phyloP scores from a whole-genome alignment of 306 rosid genomes.

The Prunus davidiana region DNA sequence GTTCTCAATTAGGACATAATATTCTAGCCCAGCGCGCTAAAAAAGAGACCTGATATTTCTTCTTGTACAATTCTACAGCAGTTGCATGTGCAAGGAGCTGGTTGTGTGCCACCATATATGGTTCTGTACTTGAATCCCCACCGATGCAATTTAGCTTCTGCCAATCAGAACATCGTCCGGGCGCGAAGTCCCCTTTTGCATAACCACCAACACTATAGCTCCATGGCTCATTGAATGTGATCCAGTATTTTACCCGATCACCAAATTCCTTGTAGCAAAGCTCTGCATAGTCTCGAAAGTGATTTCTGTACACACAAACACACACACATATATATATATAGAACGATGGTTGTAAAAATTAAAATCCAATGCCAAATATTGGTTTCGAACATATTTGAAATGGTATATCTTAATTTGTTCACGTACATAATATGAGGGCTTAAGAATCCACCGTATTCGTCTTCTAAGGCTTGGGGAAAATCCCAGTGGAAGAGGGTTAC shows the following conservation, averaged over 20 bases:
- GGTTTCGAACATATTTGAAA: background rate
- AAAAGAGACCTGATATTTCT: conserved; percentile 52
- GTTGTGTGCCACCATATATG: conserved; percentile 56
- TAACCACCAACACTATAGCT: conserved; percentile 39
- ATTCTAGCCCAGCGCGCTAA: background rate
- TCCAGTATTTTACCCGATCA: conserved; percentile 68
- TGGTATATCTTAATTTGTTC: background rate
- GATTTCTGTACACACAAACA: conserved; percentile 16
- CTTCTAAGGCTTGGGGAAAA: conserved; percentile 38
- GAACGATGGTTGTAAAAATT: background rate
- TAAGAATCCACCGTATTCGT: conserved; percentile 51
- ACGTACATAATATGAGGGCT: conserved; percentile 51
- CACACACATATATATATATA: background rate
- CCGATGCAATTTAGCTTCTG: conserved; percentile 51
- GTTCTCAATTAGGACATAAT: background rate
- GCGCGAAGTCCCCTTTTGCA: conserved; percentile 44
- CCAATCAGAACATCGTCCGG: conserved; percentile 64
- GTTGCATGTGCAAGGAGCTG: conserved; percentile 65
- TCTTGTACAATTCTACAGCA: conserved; percentile 43
- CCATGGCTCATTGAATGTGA: conserved; percentile 62
- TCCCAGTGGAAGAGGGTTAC: conserved; percentile 49
- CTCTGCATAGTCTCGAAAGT: conserved; percentile 53
- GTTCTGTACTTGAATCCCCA: conserved; percentile 64
- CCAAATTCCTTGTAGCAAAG: conserved; percentile 66
- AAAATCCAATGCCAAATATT: background rate